phyloP scores from a whole-genome alignment of 75 land plant species.

The Pinus taeda region DNA sequence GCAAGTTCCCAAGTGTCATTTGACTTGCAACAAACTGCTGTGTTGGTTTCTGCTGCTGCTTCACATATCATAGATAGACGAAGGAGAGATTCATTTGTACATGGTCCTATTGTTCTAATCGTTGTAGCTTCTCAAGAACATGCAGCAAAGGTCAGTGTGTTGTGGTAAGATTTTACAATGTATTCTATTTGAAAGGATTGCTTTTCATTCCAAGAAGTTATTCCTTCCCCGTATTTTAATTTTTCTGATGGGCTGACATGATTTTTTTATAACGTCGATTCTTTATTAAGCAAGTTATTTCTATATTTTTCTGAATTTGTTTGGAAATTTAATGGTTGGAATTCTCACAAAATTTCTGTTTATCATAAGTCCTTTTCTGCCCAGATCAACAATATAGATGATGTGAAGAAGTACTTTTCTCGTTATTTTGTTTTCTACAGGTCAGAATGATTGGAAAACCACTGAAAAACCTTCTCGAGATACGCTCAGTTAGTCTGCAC shows the following conservation, averaged over 20 bases:
- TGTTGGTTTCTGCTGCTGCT: slow-evolving; percentile 56
- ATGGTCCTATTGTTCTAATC: slow-evolving; percentile 54
- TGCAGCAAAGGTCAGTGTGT: slow-evolving; percentile 54
- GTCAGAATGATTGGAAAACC: slow-evolving; percentile 76
- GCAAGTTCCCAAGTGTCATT: slow-evolving; percentile 37
- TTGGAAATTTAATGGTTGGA: neutral
- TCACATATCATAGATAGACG: slow-evolving; percentile 43
- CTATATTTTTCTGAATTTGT: neutral
- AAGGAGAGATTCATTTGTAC: slow-evolving; percentile 26
- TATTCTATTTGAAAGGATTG: slow-evolving; percentile 1
- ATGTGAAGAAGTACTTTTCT: neutral
- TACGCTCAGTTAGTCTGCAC: slow-evolving; percentile 83
- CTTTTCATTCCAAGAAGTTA: neutral
- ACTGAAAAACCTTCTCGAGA: slow-evolving; percentile 52
- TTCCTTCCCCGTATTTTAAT: neutral
- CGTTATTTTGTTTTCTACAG: slow-evolving; percentile 32
- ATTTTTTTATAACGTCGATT: neutral
- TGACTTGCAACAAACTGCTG: slow-evolving; percentile 52
- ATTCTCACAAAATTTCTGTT: neutral
- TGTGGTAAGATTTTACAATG: neutral
- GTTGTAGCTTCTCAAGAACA: slow-evolving; percentile 70
- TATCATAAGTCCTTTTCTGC: neutral
- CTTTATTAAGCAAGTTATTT: neutral
- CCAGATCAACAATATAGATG: neutral
- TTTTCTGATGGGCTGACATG: neutral